Base-by-base conservation (phyloP, 192 early-diverging fungal genomes). In the Podila minutissima region DNA sequence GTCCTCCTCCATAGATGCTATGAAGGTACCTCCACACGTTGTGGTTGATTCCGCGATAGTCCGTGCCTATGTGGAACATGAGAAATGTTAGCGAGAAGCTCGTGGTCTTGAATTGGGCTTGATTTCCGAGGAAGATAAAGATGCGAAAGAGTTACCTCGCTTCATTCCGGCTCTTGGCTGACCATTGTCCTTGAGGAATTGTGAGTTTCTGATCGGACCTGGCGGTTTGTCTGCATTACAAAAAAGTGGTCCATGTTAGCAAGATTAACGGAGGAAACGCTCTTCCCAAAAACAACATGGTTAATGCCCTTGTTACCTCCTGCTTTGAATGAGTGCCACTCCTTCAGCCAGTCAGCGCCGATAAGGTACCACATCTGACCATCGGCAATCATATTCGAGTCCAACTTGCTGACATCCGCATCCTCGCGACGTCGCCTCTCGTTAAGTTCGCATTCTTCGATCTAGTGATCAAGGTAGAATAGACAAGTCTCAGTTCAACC, bases 331-430 rank as follows among this genome's bases (percentile, higher is more conserved):
- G 73, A 61, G 41, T 82, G 78, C 84, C 84, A 85, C 38, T 70
- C 75, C 50, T 67, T 64, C 3, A 85, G 68, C 84, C 84, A 85
- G 50, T 72, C 58, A 4, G 78, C 65, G 33, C 84, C 69, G 46
- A 85, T 82, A n/a, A 85, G 75, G 62, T 74, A 85, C 84, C 84
- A 85, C 50, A 74, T 75, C 67, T 85, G 74, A 2, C 71, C 79
- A 6, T 66, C 66, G 1, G 50, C 51, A 49, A 85, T 85, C 28
- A 29, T 48, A 37, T 66, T 85, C 1, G 84, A 71, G 58, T 85
- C 84, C 17, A 85, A 64, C 28, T 22, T 62, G 1, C 61, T 26
- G 48, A 85, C 72, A 41, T 82, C 84, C 8, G 53, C 51, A 51
- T 75, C 64, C 55, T 85, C 84, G 22, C 76, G 77, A 37, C 28